A percentile compares a stretch with the other conserved stretches of the same genome.
phyloP scores from a whole-genome alignment of 1,284 basidiomycete genomes.

The Chondrostereum purpureum region DNA sequence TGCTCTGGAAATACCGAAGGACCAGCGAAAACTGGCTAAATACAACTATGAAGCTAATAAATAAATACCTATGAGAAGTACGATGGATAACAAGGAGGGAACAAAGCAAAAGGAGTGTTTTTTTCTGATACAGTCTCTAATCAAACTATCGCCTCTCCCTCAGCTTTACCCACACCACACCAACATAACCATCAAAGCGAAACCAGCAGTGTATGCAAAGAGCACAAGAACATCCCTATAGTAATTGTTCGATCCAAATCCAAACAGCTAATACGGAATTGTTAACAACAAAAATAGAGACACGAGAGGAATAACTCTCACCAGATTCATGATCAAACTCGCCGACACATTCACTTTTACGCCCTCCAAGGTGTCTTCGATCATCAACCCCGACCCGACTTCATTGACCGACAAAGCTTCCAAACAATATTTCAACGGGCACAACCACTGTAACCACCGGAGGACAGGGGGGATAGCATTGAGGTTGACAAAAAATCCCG shows the following conservation, averaged over 20 bases:
- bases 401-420: conserved; percentile 88
- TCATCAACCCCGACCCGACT: conserved; percentile 78
- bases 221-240: conserved; percentile 82
- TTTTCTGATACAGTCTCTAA: too few relatives aligned
- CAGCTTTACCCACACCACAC: conserved; percentile 68
- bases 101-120: too few relatives aligned
- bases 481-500: conserved; percentile 83
- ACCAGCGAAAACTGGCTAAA: too few relatives aligned
- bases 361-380: conserved; percentile 72
- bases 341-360: conserved; percentile 79
- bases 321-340: conserved; percentile 74
- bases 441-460: conserved; percentile 82
- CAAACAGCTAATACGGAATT: conserved; percentile 57
- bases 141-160: conserved; percentile 68
- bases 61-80: too few relatives aligned
- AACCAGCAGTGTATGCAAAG: conserved; percentile 79
- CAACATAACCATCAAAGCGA: conserved; percentile 62
- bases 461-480: conserved; percentile 74
- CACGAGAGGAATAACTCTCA: conserved; percentile 27
- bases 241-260: conserved; percentile 71
- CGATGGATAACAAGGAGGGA: too few relatives aligned
- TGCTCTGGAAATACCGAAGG: too few relatives aligned
- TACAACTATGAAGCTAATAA: too few relatives aligned
- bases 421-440: conserved; percentile 65
- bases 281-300: not conserved